phyloP scores from a whole-genome alignment of 108 stramenopile genomes.

The Pseudonitzschia pungens region DNA sequence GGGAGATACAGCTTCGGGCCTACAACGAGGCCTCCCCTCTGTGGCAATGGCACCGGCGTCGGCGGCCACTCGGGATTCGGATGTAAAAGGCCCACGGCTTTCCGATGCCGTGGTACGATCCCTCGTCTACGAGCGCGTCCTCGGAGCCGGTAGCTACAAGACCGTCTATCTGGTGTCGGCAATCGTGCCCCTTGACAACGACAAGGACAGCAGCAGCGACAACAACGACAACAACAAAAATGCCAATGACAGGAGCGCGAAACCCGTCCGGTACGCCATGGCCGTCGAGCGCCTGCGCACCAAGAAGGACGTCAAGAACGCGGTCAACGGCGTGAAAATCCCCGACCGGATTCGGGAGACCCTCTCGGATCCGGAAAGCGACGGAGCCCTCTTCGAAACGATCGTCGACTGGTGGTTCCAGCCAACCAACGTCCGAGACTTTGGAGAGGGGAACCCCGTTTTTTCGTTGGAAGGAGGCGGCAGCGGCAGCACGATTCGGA shows the following conservation, averaged over 20 bases:
- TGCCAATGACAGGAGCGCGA: too few relatives aligned
- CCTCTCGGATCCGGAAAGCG: background rate
- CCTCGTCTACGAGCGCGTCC: slow-evolving; percentile 13
- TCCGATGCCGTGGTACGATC: slow-evolving; percentile 1
- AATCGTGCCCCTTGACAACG: background rate
- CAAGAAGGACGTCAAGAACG: slow-evolving; percentile 12
- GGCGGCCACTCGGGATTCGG: background rate
- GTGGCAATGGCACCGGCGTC: too few relatives aligned
- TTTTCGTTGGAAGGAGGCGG: background rate
- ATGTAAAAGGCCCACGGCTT: background rate
- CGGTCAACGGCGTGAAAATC: background rate
- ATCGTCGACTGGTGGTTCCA: slow-evolving; percentile 30
- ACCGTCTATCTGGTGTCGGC: slow-evolving; percentile 26
- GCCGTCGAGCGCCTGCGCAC: slow-evolving; percentile 15
- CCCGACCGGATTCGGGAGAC: background rate
- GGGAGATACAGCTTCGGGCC: too few relatives aligned
- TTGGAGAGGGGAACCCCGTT: background rate
- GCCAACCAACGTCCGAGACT: slow-evolving; percentile 12
- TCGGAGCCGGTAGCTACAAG: slow-evolving; percentile 31
- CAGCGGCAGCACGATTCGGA: background rate
- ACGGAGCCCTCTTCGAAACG: slow-evolving; percentile 18
- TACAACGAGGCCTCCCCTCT: too few relatives aligned
- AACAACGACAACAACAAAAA: slow-evolving; percentile 1
- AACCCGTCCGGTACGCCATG: slow-evolving; percentile 14
- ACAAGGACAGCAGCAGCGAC: slow-evolving; percentile 8